These are phyloP conservation scores for Populus ilicifolia DNA, from an alignment of 345 rosid genomes.

Conservation along the genomic window DNA sequence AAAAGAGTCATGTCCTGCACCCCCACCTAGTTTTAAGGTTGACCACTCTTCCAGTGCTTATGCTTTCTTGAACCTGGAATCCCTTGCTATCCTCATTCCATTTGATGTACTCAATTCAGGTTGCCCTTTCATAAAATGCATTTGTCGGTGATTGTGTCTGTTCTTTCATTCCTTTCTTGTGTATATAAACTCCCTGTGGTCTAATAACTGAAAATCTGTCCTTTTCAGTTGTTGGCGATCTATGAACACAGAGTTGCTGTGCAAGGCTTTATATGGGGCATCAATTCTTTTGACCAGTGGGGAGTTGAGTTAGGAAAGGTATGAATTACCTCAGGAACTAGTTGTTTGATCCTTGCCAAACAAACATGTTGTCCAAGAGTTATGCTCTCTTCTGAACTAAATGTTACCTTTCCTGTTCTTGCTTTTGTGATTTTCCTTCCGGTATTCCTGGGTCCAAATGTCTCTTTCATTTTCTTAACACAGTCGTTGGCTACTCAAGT, in stretches of 20 bases:
- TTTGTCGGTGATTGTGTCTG: background rate
- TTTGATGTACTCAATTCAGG: background rate
- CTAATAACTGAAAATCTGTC: background rate
- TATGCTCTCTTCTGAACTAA: background rate
- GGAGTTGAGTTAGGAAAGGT: conserved; percentile 99
- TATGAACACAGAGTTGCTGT: conserved; percentile 95
- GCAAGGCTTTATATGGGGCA: conserved; percentile 94
- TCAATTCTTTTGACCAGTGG: conserved; percentile 99
- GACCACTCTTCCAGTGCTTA: background rate
- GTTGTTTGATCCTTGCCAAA: background rate
- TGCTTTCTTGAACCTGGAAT: background rate
- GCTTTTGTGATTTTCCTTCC: background rate
- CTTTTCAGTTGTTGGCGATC: conserved; percentile 71
- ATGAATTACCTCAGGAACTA: background rate
- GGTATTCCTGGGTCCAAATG: background rate
- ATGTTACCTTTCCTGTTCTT: background rate
- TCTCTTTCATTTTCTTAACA: conserved; percentile 10
- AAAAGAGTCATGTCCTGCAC: background rate
- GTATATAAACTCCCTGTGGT: background rate
- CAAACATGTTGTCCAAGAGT: background rate
- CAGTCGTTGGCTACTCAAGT: conserved; percentile 88
- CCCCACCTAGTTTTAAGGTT: background rate
- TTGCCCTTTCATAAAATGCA: background rate
- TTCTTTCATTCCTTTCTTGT: background rate
- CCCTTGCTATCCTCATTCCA: background rate